Conservation (phyloP, 306 rosid species). For the Cucumis cinereus region DNA sequence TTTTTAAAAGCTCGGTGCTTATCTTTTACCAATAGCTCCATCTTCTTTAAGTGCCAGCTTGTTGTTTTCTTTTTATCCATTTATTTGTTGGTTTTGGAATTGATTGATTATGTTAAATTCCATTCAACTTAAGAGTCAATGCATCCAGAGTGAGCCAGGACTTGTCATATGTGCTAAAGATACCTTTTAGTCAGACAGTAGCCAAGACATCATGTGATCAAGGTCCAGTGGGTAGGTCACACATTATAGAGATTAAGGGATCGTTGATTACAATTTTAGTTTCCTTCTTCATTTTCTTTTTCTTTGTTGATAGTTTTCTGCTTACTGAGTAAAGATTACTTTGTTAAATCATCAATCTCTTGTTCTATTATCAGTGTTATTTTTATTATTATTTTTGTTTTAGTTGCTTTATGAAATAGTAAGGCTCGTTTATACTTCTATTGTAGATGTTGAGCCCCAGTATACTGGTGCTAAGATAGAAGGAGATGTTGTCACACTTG, state of each 20-base stretch:
- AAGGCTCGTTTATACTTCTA: conserved; percentile 12
- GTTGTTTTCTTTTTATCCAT: neutral
- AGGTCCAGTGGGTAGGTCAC: neutral
- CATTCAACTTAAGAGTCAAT: neutral
- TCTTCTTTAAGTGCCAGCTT: neutral
- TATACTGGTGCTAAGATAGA: conserved; percentile 93
- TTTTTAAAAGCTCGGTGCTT: neutral
- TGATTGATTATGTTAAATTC: neutral
- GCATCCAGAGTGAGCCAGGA: neutral
- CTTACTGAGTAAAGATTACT: neutral
- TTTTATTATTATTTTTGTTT: neutral
- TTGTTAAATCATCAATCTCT: neutral
- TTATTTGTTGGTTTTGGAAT: neutral
- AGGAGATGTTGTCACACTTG: conserved; percentile 77
- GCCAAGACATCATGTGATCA: neutral
- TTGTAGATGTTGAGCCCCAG: conserved; percentile 83
- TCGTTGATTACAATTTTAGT: neutral
- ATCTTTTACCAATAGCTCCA: neutral
- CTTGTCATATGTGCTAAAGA: neutral
- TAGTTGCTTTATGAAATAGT: neutral
- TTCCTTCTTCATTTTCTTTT: neutral
- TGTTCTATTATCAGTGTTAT: neutral
- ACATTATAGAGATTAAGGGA: neutral
- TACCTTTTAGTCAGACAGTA: neutral
- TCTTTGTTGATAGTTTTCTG: neutral